These are phyloP conservation scores for Amauroascus verrucosus DNA, from an alignment of 2,329 filamentous ascomycete species.

Conservation along the genomic window DNA sequence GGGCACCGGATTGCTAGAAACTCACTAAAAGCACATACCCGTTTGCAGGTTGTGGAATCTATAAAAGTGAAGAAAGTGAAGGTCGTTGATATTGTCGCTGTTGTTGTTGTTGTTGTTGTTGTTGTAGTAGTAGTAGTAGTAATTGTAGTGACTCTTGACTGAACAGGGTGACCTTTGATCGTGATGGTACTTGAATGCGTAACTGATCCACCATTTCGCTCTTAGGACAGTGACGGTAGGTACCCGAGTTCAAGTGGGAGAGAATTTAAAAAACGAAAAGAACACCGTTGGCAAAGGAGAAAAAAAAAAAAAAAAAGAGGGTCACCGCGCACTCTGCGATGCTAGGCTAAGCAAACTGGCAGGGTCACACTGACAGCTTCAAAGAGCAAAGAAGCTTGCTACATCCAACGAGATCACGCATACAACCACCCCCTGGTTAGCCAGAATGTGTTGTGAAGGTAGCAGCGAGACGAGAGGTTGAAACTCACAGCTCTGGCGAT, in stretches of 20 bases:
- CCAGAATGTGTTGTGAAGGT: neutral
- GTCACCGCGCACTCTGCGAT: neutral
- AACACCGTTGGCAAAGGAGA: neutral
- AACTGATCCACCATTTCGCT: slow-evolving; percentile 9
- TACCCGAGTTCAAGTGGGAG: neutral
- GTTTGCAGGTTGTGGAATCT: neutral
- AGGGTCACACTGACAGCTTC: slow-evolving; percentile 5
- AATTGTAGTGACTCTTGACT: slow-evolving; percentile 4
- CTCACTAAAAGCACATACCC: neutral
- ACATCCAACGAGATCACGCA: neutral
- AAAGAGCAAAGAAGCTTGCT: neutral
- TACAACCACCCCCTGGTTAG: slow-evolving; percentile 1
- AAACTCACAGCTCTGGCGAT: neutral
- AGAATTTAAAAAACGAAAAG: neutral
- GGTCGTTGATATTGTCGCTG: neutral
- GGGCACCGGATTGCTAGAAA: neutral
- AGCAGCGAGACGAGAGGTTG: neutral
- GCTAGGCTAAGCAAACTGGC: neutral
- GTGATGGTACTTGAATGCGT: slow-evolving; percentile 6
- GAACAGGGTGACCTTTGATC: slow-evolving; percentile 1
- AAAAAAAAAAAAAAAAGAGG: neutral
- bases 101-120: too few relatives aligned
- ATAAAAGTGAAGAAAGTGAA: neutral
- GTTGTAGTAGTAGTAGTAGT: too few relatives aligned
- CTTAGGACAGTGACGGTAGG: neutral